These are phyloP conservation scores for Ustilago bromivora DNA, from an alignment of 1,284 basidiomycete species.

Conservation along the genomic window DNA sequence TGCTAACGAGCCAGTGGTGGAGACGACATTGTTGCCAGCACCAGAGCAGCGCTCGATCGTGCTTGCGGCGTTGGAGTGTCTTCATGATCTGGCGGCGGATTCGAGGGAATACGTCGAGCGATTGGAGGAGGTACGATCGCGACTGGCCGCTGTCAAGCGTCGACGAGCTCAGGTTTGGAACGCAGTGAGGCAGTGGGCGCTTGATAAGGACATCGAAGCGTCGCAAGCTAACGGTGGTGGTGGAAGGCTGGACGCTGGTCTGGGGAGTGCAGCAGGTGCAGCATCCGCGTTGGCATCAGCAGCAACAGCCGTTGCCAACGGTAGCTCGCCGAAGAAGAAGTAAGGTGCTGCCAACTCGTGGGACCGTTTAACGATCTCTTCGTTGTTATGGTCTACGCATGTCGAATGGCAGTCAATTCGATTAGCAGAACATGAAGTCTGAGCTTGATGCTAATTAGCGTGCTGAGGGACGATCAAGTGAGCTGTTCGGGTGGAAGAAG, in stretches of 20 bases:
- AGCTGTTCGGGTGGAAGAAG: neutral
- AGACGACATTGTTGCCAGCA: conserved; percentile 51
- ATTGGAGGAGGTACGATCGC: conserved; percentile 72
- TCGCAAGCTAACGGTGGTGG: neutral
- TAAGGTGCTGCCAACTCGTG: neutral
- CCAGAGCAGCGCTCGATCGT: conserved; percentile 65
- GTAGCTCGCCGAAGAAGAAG: conserved; percentile 38
- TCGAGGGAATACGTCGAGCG: conserved; percentile 73
- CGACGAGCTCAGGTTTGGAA: conserved; percentile 72
- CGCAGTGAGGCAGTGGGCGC: conserved; percentile 70
- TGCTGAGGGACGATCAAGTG: neutral
- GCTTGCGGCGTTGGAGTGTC: conserved; percentile 62
- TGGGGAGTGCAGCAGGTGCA: neutral
- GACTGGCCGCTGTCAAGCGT: conserved; percentile 72
- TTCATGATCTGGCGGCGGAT: conserved; percentile 71
- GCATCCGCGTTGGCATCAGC: conserved; percentile 9
- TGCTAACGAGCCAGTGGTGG: conserved; percentile 38
- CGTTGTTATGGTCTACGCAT: neutral
- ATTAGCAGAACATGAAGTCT: too few relatives aligned
- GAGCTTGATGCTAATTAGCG: too few relatives aligned
- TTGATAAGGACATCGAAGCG: conserved; percentile 50
- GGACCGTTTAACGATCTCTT: neutral
- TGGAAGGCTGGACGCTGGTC: neutral
- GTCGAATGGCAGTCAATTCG: neutral
- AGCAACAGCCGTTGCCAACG: conserved; percentile 17